Conservation (phyloP, 148 eudicot genomes). For the Mesembryanthemum crystallinum region DNA sequence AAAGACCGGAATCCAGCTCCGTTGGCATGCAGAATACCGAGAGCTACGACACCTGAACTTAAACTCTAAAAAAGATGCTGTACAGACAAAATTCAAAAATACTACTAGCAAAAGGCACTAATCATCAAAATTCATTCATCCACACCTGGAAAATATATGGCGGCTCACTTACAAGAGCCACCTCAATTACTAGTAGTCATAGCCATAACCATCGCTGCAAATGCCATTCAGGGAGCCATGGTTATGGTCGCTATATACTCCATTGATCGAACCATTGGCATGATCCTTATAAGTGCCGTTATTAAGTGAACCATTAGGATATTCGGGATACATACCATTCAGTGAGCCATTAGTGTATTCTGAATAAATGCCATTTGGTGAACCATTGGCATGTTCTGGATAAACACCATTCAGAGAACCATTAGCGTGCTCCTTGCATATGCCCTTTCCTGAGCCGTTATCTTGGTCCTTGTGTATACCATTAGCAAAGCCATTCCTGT, state of each 20-base stretch:
- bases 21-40: constrained; percentile 24
- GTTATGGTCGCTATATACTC: constrained; percentile 20
- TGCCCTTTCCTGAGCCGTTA: constrained; percentile 12
- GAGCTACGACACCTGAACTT: constrained; percentile 27
- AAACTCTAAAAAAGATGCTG: constrained; percentile 22
- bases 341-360: constrained; percentile 16
- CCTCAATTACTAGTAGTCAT: neutral
- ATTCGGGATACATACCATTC: constrained; percentile 14
- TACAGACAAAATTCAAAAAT: constrained; percentile 22
- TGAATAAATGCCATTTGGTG: neutral
- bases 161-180: neutral
- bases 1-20: constrained; percentile 13
- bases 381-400: constrained; percentile 8
- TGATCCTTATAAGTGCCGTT: constrained; percentile 25
- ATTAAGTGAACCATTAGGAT: constrained; percentile 14
- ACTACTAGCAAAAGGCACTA: constrained; percentile 21
- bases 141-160: constrained; percentile 2
- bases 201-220: constrained; percentile 27
- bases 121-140: constrained; percentile 21
- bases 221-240: constrained; percentile 21
- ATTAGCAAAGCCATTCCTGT: constrained; percentile 36
- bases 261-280: constrained; percentile 20
- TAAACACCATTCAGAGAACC: constrained; percentile 5
- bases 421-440: constrained; percentile 14
- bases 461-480: constrained; percentile 27